Evolutionary conservation across 164 flowering plant genomes (phyloP), one percentile per base, ranked within the genome.

Genomic region (Dillenia turbinata): DNA sequence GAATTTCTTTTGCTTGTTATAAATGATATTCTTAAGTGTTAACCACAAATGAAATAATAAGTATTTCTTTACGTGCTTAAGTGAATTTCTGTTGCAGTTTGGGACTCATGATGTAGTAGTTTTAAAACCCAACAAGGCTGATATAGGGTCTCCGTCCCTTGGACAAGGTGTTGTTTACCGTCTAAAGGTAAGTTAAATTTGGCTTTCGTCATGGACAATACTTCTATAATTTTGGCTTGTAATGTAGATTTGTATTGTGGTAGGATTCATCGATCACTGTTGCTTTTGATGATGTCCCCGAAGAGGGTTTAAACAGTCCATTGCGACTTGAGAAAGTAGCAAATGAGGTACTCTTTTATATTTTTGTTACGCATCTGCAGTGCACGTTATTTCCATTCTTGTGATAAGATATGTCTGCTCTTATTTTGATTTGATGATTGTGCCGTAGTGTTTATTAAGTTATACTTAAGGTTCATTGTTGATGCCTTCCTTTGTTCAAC

Each of bases 161-260:
- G 99, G 97, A 19, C 99, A 89, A 82, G 99, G 99, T 66, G 96
- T 95, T 12, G 96, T 92, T 68, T 95, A 95, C 75, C 89, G 96
- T 51, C 75, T 92, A 44, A 95, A 91, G 96, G 99, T 94, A 77
- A 33, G 58, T 65, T 2, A 19, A 19, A 1, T 19, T 19, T 19
- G 22, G 1, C 22, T 19, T 19, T 19, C 1, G 22, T 19, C 22
- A 19, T 19, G 22, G 22, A 19, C 22, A 19, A 19, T 19, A 19
- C 22, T 19, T 19, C 22, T 19, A 19, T 19, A 1, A 19, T 19
- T 19, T 19, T 19, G 22, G 22, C 22, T 19, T 19, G 22, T 19
- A 19, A 19, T 19, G 22, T 19, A 1, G 22, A 19, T 19, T 19
- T 19, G 22, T 19, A 19, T 19, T 19, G 22, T 19, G 60, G 62